Percentiles rank a stretch among this genome's conserved stretches.
Evolutionary conservation across 2,329 filamentous ascomycete species (phyloP).

Genomic region (Neophaeococcomyces aloes): DNA sequence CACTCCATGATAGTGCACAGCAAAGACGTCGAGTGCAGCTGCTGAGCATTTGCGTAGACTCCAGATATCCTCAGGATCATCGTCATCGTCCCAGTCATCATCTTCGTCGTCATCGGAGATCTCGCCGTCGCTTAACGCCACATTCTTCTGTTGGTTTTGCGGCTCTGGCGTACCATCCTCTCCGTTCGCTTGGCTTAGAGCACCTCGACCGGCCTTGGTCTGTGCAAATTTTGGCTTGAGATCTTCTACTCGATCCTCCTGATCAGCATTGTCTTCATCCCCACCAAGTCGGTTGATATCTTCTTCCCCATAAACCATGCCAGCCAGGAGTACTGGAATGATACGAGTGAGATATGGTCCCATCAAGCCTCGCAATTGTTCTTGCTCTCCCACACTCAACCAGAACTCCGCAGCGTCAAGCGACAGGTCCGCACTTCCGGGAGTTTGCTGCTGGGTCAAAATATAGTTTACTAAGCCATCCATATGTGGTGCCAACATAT

Average conservation of each 20-base stretch:
- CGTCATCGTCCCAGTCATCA: slow-evolving; percentile 58
- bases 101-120: slow-evolving; percentile 60
- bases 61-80: slow-evolving; percentile 84
- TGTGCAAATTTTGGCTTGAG: slow-evolving; percentile 89
- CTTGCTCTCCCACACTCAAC: slow-evolving; percentile 84
- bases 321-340: slow-evolving; percentile 79
- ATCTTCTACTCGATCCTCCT: slow-evolving; percentile 81
- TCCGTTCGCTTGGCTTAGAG: slow-evolving; percentile 31
- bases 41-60: slow-evolving; percentile 95
- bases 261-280: slow-evolving; percentile 78
- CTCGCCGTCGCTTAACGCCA: slow-evolving; percentile 79
- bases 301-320: slow-evolving; percentile 94
- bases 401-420: slow-evolving; percentile 96
- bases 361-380: slow-evolving; percentile 63
- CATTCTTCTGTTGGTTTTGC: slow-evolving; percentile 40
- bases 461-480: slow-evolving; percentile 85
- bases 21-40: slow-evolving; percentile 86
- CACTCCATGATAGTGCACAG: slow-evolving; percentile 73
- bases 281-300: slow-evolving; percentile 77
- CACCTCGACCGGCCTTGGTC: slow-evolving; percentile 46
- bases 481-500: slow-evolving; percentile 84
- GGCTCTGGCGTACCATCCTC: slow-evolving; percentile 42
- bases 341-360: slow-evolving; percentile 72
- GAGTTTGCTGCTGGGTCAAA: slow-evolving; percentile 71
- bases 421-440: slow-evolving; percentile 75